Percentiles rank a stretch among this genome's conserved stretches.
These are phyloP conservation scores for Coemansia asiatica DNA, from an alignment of 192 early-diverging fungal species.

Conservation along the genomic window DNA sequence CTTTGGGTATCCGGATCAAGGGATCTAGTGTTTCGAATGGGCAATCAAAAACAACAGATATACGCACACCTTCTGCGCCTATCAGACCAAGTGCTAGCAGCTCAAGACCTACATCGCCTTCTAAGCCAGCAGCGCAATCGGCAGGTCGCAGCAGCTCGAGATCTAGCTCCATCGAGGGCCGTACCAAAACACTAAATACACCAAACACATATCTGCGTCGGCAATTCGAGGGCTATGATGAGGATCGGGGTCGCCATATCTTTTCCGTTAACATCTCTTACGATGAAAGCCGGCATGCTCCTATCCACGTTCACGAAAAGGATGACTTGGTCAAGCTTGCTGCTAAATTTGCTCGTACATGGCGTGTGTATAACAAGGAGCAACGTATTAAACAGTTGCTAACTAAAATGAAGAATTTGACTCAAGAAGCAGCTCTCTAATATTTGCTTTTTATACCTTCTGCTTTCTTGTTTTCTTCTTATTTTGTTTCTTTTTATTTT, in stretches of 20 bases:
- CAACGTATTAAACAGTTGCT: conserved; percentile 45
- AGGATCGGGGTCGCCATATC: conserved; percentile 45
- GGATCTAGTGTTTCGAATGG: conserved; percentile 22
- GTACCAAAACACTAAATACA: conserved; percentile 11
- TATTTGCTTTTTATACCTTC: neutral
- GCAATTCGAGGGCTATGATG: conserved; percentile 47
- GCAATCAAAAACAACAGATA: neutral
- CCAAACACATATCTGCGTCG: conserved; percentile 31
- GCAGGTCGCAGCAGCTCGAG: conserved; percentile 12
- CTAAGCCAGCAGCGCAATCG: conserved; percentile 18
- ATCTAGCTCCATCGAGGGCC: conserved; percentile 43
- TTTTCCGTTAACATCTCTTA: conserved; percentile 50
- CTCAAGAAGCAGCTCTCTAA: conserved; percentile 31
- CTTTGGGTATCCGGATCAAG: conserved; percentile 33
- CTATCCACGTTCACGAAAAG: conserved; percentile 49
- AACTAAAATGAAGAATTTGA: conserved; percentile 35
- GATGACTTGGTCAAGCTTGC: conserved; percentile 44
- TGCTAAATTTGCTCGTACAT: conserved; percentile 45
- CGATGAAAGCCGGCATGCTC: conserved; percentile 34
- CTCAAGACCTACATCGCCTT: conserved; percentile 22
- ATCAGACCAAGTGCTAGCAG: conserved; percentile 7
- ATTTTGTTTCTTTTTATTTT: neutral
- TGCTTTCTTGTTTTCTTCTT: conserved; percentile 2
- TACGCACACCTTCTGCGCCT: conserved; percentile 8
- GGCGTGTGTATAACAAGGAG: conserved; percentile 50